phyloP scores from a whole-genome alignment of 148 eudicot species.

The Limonium bicolor region DNA sequence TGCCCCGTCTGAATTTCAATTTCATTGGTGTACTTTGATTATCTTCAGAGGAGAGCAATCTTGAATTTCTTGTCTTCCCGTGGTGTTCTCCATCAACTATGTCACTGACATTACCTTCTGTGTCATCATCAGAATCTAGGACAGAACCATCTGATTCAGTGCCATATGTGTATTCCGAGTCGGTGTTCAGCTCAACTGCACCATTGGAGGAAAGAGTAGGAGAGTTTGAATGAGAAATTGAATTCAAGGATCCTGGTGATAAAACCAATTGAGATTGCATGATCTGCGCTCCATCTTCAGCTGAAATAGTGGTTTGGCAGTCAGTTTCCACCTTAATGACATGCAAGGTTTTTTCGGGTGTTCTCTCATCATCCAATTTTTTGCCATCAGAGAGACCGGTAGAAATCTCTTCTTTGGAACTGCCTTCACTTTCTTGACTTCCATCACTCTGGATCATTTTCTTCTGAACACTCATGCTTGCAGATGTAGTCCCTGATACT shows the following conservation, averaged over 20 bases:
- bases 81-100: not conserved
- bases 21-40: constrained; percentile 16
- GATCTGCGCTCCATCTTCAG: constrained; percentile 5
- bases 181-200: constrained; percentile 15
- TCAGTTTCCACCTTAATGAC: constrained; percentile 19
- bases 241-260: constrained; percentile 18
- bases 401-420: constrained; percentile 17
- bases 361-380: constrained; percentile 10
- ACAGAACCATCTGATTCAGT: constrained; percentile 19
- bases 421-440: constrained; percentile 7
- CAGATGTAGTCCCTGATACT: constrained; percentile 8
- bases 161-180: constrained; percentile 20
- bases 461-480: constrained; percentile 14
- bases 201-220: constrained; percentile 31
- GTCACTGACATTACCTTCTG: no score
- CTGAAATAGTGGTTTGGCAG: constrained; percentile 4
- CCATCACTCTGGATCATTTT: constrained; percentile 13
- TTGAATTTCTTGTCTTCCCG: constrained; percentile 4
- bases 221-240: constrained; percentile 18
- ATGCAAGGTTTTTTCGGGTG: constrained; percentile 46
- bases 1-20: constrained; percentile 60
- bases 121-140: constrained; percentile 11
- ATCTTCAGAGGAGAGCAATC: constrained; percentile 12
- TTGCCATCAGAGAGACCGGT: constrained; percentile 13
- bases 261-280: constrained; percentile 19